Percentiles rank a stretch among this genome's conserved stretches.
Conservation (phyloP, 441 rosid species). For the Biscutella laevigata region DNA sequence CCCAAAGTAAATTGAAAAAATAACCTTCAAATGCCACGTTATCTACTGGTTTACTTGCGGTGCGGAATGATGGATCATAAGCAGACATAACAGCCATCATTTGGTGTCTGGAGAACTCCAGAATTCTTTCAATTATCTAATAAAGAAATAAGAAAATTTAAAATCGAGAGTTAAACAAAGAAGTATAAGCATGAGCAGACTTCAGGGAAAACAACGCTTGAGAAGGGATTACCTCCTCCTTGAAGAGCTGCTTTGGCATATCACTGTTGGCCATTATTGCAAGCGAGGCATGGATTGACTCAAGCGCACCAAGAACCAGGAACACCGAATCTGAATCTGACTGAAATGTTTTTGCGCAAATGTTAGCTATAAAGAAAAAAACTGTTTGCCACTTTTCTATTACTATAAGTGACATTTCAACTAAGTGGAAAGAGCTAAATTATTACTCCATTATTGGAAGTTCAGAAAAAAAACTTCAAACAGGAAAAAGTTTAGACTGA, state of each 20-base stretch:
- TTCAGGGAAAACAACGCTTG: conserved; percentile 5
- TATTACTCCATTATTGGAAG: conserved; percentile 1
- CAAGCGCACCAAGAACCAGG: conserved; percentile 71
- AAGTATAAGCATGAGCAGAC: conserved; percentile 6
- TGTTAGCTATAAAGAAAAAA: conserved; percentile 7
- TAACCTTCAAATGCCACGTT: conserved; percentile 71
- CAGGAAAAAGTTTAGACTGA: not conserved
- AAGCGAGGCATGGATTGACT: conserved; percentile 88
- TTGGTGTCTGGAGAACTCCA: conserved; percentile 93
- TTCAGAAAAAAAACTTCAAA: conserved; percentile 14
- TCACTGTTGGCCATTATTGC: conserved; percentile 79
- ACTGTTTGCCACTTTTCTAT: not conserved
- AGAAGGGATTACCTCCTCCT: conserved; percentile 72
- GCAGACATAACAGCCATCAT: conserved; percentile 81
- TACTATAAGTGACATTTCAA: not conserved
- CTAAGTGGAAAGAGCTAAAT: not conserved
- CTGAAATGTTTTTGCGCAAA: conserved; percentile 37
- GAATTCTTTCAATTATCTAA: conserved; percentile 91
- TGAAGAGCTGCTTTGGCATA: conserved; percentile 95
- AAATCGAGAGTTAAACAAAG: not conserved
- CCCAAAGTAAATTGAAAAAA: conserved; percentile 23
- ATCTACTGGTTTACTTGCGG: conserved; percentile 72
- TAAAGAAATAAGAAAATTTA: conserved; percentile 15
- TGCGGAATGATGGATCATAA: conserved; percentile 85
- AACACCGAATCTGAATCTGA: conserved; percentile 64